A percentile compares a stretch with the other conserved stretches of the same genome.
Evolutionary conservation across 371 early-diverging fungal species (phyloP).

Genomic region (Zychaea mexicana): DNA sequence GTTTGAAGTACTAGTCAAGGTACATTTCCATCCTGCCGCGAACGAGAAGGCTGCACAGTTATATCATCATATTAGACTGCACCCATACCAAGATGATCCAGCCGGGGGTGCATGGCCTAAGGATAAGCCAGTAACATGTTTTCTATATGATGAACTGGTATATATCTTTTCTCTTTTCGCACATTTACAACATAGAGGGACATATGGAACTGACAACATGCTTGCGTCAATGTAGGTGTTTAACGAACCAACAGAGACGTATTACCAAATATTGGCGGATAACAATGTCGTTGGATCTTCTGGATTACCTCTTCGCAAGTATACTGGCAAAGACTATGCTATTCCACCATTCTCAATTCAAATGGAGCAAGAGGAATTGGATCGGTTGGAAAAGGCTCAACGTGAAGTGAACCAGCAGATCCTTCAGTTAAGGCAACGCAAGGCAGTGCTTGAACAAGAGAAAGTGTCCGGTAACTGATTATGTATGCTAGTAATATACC

Average conservation of each 20-base stretch:
- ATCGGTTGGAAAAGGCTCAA: constrained; percentile 61
- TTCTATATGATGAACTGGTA: constrained; percentile 79
- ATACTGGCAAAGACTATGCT: constrained; percentile 30
- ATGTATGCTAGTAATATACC: neutral
- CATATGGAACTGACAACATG: too few relatives aligned
- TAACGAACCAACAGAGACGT: constrained; percentile 86
- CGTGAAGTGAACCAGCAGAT: constrained; percentile 64
- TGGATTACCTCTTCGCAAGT: constrained; percentile 36
- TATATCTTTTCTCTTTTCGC: constrained; percentile 1
- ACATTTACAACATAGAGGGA: too few relatives aligned
- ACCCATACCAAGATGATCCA: constrained; percentile 74
- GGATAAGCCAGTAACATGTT: constrained; percentile 75
- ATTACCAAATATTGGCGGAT: constrained; percentile 68
- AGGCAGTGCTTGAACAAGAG: constrained; percentile 53
- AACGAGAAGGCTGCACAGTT: constrained; percentile 83
- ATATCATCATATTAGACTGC: constrained; percentile 83
- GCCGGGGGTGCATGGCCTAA: constrained; percentile 71
- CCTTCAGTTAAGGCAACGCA: constrained; percentile 52
- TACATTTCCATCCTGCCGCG: constrained; percentile 77
- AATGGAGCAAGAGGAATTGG: constrained; percentile 68
- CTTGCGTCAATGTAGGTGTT: constrained; percentile 67
- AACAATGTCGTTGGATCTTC: constrained; percentile 45
- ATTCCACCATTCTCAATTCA: constrained; percentile 57
- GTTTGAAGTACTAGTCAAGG: constrained; percentile 94
- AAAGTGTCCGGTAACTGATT: constrained; percentile 2